Evolutionary conservation across 2,329 filamentous ascomycete species (phyloP).

Genomic region (Pyricularia sp.): DNA sequence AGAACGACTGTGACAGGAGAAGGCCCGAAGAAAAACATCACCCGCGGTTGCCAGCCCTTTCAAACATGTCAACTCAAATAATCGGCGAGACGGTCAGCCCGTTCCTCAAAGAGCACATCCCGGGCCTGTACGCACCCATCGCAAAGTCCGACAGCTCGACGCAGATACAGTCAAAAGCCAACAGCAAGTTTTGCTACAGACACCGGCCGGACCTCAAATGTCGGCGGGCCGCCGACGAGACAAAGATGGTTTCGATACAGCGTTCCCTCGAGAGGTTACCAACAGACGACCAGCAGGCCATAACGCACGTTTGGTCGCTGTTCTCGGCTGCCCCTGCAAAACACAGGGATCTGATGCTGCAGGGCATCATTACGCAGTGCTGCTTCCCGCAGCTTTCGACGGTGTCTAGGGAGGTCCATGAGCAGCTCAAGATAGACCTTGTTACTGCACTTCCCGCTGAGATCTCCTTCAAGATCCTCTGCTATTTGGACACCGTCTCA

Average conservation of each 20-base stretch:
- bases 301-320: slow-evolving; percentile 93
- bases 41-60: slow-evolving; percentile 32
- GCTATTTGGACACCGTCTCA: slow-evolving; percentile 83
- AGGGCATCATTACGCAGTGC: slow-evolving; percentile 90
- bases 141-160: slow-evolving; percentile 40
- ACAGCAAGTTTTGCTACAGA: slow-evolving; percentile 90
- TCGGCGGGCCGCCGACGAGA: slow-evolving; percentile 81
- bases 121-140: slow-evolving; percentile 71
- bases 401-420: slow-evolving; percentile 78
- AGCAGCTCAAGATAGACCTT: slow-evolving; percentile 97
- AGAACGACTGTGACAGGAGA: slow-evolving; percentile 36
- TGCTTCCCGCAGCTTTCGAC: slow-evolving; percentile 95
- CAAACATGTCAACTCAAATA: slow-evolving; percentile 44
- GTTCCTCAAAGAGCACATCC: slow-evolving; percentile 84
- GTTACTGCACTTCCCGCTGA: slow-evolving; percentile 77
- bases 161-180: slow-evolving; percentile 38
- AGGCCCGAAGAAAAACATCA: slow-evolving; percentile 35
- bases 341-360: slow-evolving; percentile 89
- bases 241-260: slow-evolving; percentile 91
- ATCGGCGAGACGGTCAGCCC: slow-evolving; percentile 71
- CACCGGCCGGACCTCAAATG: slow-evolving; percentile 92
- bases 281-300: slow-evolving; percentile 80
- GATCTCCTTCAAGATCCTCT: slow-evolving; percentile 85
- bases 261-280: slow-evolving; percentile 74
- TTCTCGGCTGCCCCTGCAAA: slow-evolving; percentile 93